phyloP scores from a whole-genome alignment of 2,329 filamentous ascomycete species.

The Stemphylium beticola region DNA sequence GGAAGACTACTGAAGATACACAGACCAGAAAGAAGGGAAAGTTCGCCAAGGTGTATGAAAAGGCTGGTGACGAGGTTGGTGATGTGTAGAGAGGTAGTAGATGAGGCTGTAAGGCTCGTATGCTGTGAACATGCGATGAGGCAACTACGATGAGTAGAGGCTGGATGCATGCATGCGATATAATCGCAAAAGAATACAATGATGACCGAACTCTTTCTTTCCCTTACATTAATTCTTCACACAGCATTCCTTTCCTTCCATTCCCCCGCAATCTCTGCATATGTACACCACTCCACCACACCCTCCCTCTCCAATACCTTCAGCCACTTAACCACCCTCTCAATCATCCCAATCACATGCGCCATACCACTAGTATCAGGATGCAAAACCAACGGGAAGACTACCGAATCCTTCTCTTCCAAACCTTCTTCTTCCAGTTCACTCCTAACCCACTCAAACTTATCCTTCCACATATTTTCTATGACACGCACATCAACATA shows the following conservation, averaged over 20 bases:
- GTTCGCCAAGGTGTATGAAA: too few species aligned
- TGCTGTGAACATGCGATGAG: too few species aligned
- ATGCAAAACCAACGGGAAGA: constrained; percentile 63
- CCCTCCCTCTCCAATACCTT: constrained; percentile 52
- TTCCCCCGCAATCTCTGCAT: constrained; percentile 51
- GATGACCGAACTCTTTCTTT: too few species aligned
- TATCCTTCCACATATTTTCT: constrained; percentile 67
- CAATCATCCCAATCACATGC: constrained; percentile 65
- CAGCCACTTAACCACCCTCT: constrained; percentile 60
- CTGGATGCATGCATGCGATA: too few species aligned
- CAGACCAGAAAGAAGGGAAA: too few species aligned
- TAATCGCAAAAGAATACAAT: too few species aligned
- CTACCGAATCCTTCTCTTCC: constrained; percentile 42
- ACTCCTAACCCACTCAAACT: constrained; percentile 60
- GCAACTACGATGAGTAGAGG: too few species aligned
- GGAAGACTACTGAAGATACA: too few species aligned
- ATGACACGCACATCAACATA: constrained; percentile 64
- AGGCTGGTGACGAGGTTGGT: too few species aligned
- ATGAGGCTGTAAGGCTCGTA: too few species aligned
- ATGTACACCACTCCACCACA: constrained; percentile 55
- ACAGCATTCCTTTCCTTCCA: constrained; percentile 43
- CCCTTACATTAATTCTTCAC: too few species aligned
- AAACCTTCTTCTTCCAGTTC: constrained; percentile 46
- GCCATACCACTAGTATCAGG: constrained; percentile 67
- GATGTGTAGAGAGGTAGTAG: too few species aligned